Conservation (phyloP, 371 early-diverging fungal species). For the Mucor circinelloides region DNA sequence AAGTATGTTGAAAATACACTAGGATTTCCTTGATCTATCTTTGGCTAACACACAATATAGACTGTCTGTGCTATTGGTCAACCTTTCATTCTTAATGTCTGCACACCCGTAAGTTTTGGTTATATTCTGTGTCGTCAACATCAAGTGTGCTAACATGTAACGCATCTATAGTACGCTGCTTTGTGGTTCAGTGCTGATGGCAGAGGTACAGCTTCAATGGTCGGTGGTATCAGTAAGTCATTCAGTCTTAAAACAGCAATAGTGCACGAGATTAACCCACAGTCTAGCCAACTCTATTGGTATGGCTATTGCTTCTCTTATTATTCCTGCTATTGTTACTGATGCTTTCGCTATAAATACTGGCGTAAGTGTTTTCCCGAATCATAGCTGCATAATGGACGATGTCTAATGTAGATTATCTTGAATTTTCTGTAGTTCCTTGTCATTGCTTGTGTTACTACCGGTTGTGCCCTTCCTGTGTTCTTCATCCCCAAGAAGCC, state of each 20-base stretch:
- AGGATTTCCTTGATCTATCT: background rate
- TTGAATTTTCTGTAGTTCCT: slow-evolving; percentile 31
- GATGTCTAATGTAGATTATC: background rate
- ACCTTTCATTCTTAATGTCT: slow-evolving; percentile 47
- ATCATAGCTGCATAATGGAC: background rate
- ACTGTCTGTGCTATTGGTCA: slow-evolving; percentile 47
- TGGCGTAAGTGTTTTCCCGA: slow-evolving; percentile 28
- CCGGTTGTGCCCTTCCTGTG: slow-evolving; percentile 48
- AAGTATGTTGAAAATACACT: slow-evolving; percentile 22
- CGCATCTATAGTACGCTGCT: slow-evolving; percentile 40
- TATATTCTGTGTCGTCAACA: background rate
- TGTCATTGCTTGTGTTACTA: slow-evolving; percentile 43
- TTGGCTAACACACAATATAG: slow-evolving; percentile 9
- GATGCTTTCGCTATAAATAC: slow-evolving; percentile 18
- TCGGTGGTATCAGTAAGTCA: slow-evolving; percentile 43
- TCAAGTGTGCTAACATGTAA: background rate
- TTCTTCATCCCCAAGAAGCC: slow-evolving; percentile 57
- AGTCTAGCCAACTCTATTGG: slow-evolving; percentile 47
- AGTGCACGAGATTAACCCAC: background rate
- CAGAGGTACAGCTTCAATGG: slow-evolving; percentile 42
- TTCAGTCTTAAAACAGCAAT: background rate
- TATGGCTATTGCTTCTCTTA: slow-evolving; percentile 46
- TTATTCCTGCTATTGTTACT: slow-evolving; percentile 41
- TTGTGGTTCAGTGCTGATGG: slow-evolving; percentile 48
- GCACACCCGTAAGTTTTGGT: slow-evolving; percentile 42